Evolutionary conservation across 768 basidiomycete genomes (phyloP), one percentile per base, ranked within the genome.

Genomic region (Filobasidium floriforme): DNA sequence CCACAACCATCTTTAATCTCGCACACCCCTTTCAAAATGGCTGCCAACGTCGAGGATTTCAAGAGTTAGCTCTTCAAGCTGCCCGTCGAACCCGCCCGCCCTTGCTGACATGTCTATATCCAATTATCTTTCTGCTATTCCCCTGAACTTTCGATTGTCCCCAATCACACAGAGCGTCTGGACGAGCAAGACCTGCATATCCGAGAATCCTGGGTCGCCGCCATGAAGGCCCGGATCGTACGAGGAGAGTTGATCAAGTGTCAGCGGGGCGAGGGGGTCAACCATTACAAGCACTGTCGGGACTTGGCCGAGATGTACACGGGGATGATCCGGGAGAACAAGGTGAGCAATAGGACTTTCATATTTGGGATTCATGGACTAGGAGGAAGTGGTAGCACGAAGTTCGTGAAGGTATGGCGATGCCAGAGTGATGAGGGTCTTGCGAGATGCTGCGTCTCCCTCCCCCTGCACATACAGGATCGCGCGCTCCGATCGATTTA

Each of bases 151-250:
- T 54, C 22, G 49, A 22, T 22, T 29, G 26, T 19, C 32, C 9
- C 7, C 62, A 19, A 7, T 60, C 18, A 28, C n/a, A 1, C 63
- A 68, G 67, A 68, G 22, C 64, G 59, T 26, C 59, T 66, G 18
- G 62, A 46, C 44, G 69, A 66, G 19, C 87, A 89, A 46, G 91
- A 94, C 68, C 80, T 85, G 55, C 81, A 84, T 79, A 82, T 97
- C 75, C 86, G 89, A 61, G 92, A 97, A 81, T 89, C 89, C 60
- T 98, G 93, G 93, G 84, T 96, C 40, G 88, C 87, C 71, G 87
- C 89, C 24, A 94, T 97, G 92, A 92, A 96, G 79, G 85, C 86
- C 40, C 86, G 89, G 59, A 82, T 98, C 66, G 90, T 96, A 57
- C 86, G 86, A 68, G 88, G 90, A 66, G 89, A 93, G 78, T 85